Percentiles rank a stretch among this genome's conserved stretches.
phyloP scores from a whole-genome alignment of 148 eudicot species.

The Bassia scoparia region DNA sequence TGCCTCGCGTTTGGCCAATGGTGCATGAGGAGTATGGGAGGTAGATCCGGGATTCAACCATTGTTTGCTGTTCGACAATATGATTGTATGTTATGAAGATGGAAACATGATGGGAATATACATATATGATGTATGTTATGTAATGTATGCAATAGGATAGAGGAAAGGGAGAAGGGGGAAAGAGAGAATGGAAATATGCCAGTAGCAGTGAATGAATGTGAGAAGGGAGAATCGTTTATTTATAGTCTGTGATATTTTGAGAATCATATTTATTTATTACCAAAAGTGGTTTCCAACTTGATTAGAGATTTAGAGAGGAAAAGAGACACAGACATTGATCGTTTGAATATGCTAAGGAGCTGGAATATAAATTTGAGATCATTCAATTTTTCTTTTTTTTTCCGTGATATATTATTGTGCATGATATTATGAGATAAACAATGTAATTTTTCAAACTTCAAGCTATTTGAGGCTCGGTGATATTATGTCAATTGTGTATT shows the following conservation, averaged over 20 bases:
- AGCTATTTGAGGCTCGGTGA: too few species aligned
- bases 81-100: too few species aligned
- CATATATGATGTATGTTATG: not conserved
- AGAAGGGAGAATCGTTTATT: conserved; percentile 15
- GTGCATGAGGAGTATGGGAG: conserved; percentile 33
- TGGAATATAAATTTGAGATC: too few species aligned
- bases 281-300: conserved; percentile 16
- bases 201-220: not conserved
- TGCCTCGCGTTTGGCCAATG: conserved; percentile 18
- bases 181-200: not conserved
- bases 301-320: conserved; percentile 10
- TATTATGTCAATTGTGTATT: too few species aligned
- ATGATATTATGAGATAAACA: too few species aligned
- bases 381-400: too few species aligned
- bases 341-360: too few species aligned
- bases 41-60: conserved; percentile 21
- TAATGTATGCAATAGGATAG: not conserved
- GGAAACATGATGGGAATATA: not conserved
- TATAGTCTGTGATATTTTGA: conserved; percentile 17
- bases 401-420: too few species aligned
- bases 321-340: not conserved
- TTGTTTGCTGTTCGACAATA: not conserved
- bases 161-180: not conserved
- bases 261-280: conserved; percentile 11
- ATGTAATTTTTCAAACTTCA: too few species aligned